Evolutionary conservation across 177 flowering plant species (phyloP).

Genomic region (Telopea speciosissima): DNA sequence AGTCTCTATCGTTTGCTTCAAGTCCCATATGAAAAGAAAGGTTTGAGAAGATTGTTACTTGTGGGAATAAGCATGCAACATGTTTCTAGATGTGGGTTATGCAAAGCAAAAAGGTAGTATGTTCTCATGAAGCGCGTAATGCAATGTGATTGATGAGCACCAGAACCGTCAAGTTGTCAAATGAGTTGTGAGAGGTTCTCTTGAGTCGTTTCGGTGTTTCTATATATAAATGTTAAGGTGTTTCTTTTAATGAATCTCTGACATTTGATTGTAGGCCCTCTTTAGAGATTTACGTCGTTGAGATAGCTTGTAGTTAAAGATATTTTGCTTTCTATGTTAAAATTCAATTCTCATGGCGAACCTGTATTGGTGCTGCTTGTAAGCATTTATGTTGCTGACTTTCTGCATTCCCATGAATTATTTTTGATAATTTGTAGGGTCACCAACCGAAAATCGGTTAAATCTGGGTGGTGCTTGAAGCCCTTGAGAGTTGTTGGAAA

Average conservation of each 20-base stretch:
- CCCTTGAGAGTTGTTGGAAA: too few species aligned
- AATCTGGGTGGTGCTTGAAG: too few species aligned
- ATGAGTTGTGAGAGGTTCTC: constrained; percentile 6
- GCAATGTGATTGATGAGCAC: background rate
- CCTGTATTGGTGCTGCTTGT: too few species aligned
- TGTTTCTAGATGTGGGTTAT: background rate
- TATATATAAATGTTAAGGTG: background rate
- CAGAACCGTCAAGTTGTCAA: background rate
- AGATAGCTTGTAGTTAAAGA: too few species aligned
- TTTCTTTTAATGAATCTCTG: background rate
- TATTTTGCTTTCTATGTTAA: too few species aligned
- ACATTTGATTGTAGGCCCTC: background rate
- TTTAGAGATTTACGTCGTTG: background rate
- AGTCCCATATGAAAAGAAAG: background rate
- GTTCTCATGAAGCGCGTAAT: constrained; percentile 1
- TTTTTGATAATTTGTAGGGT: too few species aligned
- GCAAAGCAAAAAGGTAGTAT: background rate
- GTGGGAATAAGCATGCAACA: background rate
- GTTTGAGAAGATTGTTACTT: background rate
- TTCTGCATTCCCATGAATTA: too few species aligned
- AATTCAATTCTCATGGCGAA: too few species aligned
- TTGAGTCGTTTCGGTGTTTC: background rate
- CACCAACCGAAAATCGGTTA: too few species aligned
- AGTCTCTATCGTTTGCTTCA: background rate
- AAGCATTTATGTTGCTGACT: too few species aligned